Evolutionary conservation across 1,139 yeast genomes (phyloP).

Genomic region (Hyphopichia buzzinii): DNA sequence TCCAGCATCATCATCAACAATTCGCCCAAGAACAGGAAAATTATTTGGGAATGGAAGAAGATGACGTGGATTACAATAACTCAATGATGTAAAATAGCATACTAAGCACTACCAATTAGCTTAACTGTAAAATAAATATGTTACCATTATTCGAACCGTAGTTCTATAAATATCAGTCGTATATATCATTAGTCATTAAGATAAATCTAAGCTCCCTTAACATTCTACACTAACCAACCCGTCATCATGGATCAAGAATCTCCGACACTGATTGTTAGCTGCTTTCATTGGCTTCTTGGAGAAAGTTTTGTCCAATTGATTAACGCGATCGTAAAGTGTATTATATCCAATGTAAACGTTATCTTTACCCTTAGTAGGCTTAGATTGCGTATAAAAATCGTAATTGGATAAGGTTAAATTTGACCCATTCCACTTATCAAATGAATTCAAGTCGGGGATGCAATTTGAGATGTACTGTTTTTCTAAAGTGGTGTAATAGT

Average conservation of each 20-base stretch:
- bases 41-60: constrained; percentile 36
- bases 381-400: constrained; percentile 17
- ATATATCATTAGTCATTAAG: constrained; percentile 1
- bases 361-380: constrained; percentile 9
- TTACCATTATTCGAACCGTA: too few species aligned
- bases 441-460: constrained; percentile 39
- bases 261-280: constrained; percentile 17
- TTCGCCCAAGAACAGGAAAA: constrained; percentile 38
- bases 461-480: constrained; percentile 40
- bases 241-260: constrained; percentile 29
- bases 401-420: constrained; percentile 32
- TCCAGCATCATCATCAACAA: constrained; percentile 8
- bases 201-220: neutral
- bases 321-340: constrained; percentile 11
- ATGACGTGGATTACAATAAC: constrained; percentile 9
- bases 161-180: too few species aligned
- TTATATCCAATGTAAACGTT: constrained; percentile 17
- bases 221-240: constrained; percentile 32
- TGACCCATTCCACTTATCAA: constrained; percentile 38
- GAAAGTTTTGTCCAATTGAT: constrained; percentile 11
- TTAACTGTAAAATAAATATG: too few species aligned
- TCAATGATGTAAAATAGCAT: neutral
- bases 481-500: constrained; percentile 26
- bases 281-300: constrained; percentile 5
- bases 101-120: too few species aligned